Base-by-base conservation (phyloP, 305 asterid species). In the Salvia sclarea region DNA sequence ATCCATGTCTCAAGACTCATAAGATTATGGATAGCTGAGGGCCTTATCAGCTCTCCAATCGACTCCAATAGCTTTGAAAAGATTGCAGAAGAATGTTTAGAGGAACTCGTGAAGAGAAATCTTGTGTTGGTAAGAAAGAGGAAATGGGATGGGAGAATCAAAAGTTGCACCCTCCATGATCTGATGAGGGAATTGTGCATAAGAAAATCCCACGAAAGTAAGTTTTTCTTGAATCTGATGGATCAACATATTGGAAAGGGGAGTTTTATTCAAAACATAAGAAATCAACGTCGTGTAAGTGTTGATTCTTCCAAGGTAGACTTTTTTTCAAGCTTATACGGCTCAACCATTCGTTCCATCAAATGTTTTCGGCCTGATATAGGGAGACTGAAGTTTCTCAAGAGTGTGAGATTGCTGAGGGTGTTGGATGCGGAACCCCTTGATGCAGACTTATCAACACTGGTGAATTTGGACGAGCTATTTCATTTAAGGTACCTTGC, bases 401-500 rank as follows among this genome's bases (percentile, higher is more conserved):
- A 48, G 25, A 7, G 54, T 48, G 54, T 48, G 30, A 25, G 30
- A 4, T 2, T 25, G 30, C 30, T 25, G 30, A n/a, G n/a, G n/a
- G n/a, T n/a, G n/a, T n/a, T n/a, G n/a, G n/a, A n/a, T n/a, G n/a
- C n/a, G n/a, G n/a, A n/a, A n/a, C n/a, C n/a, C n/a, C n/a, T n/a
- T n/a, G n/a, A n/a, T n/a, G n/a, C n/a, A n/a, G n/a, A n/a, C 4
- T 2, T 2, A 25, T 25, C 30, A 25, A 25, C 30, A 1, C 2
- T n/a, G n/a, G n/a, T n/a, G n/a, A n/a, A n/a, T n/a, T n/a, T n/a
- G n/a, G n/a, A n/a, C n/a, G n/a, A n/a, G n/a, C n/a, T n/a, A n/a
- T n/a, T n/a, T n/a, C n/a, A n/a, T n/a, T n/a, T n/a, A n/a, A n/a
- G 76, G 25, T 70, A 69, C 44, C 72, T 75, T 7, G 64, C 68